Evolutionary conservation across 1,284 basidiomycete species (phyloP), one percentile per base, ranked within the genome.

Genomic region (Apiotrichum mycotoxinovorans): DNA sequence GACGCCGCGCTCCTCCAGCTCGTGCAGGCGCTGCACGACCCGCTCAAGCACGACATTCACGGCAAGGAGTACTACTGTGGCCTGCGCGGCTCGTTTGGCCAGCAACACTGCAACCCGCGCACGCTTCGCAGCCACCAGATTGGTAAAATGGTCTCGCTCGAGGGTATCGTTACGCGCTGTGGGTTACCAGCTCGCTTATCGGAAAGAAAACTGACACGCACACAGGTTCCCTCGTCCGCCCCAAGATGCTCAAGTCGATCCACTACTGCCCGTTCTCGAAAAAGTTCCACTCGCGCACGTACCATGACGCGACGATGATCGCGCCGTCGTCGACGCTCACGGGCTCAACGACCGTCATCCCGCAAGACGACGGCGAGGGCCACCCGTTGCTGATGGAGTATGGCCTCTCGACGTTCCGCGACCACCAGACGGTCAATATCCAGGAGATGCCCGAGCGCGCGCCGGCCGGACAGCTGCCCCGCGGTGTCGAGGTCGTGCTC

Each of bases 401-500:
- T 72, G 96, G 96, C 14, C 82, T 88, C 62, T 92, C 89, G 70
- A 85, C 88, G 7, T 99, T 96, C 81, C 84, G 91, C 57, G 96
- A 99, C 78, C 91, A 98, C 78, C 96, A 99, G 78, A 86, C 91
- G 64, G 91, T 98, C 71, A 92, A 87, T 71, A 97, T 99, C 62
- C 96, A 99, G 78, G 96, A 99, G 74, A 98, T 98, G 95, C 96
- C 96, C 1, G 96, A 99, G 78, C 85, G 95, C 17, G 94, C 96
- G 10, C 96, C 96, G 20, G 88, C 96, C 22, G 96, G 96, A 27
- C 95, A 98, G 77, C 81, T 99, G 44, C 96, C 96, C 42, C 83
- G 96, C 41, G 93, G 91, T 69, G 90, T 94, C 43, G 96, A 98
- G 72, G 88, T 98, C 50, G 91, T 98, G 42, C 80, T 98, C 67